Evolutionary conservation across 768 basidiomycete genomes (phyloP).

Genomic region (Amylocystis lapponica): DNA sequence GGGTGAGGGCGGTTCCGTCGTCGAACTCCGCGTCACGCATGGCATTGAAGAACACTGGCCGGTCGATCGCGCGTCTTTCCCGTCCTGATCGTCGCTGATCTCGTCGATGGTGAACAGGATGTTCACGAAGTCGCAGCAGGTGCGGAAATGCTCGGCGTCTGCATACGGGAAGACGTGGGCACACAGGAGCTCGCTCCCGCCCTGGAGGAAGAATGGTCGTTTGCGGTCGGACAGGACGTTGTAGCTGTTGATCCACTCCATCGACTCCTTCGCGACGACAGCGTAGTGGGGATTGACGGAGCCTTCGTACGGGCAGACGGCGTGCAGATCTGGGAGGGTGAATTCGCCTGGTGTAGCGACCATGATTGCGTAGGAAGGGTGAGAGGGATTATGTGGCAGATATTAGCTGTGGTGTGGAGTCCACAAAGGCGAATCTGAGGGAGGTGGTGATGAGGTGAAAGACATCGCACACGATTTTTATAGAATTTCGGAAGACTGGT

Average conservation of each 20-base stretch:
- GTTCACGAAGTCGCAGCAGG: constrained; percentile 11
- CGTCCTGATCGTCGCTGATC: constrained; percentile 12
- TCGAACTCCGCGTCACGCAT: constrained; percentile 6
- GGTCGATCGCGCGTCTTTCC: constrained; percentile 4
- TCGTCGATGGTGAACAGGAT: constrained; percentile 13
- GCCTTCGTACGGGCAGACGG: constrained; percentile 7
- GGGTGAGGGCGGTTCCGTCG: constrained; percentile 9
- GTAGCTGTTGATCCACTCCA: constrained; percentile 10
- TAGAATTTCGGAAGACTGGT: too few relatives aligned
- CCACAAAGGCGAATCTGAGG: too few relatives aligned
- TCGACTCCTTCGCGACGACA: constrained; percentile 2
- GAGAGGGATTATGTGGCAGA: too few relatives aligned
- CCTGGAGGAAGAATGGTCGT: constrained; percentile 4
- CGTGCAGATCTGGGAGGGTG: constrained; percentile 11
- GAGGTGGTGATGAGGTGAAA: too few relatives aligned
- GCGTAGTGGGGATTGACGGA: constrained; percentile 9
- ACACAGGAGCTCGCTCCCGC: constrained; percentile 8
- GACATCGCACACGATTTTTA: too few relatives aligned
- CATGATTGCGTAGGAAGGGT: neutral
- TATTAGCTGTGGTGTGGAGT: too few relatives aligned
- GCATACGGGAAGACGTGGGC: constrained; percentile 9
- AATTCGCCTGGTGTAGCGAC: neutral
- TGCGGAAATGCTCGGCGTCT: constrained; percentile 5
- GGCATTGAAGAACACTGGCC: constrained; percentile 9
- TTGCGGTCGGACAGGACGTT: constrained; percentile 6